phyloP scores from a whole-genome alignment of 164 flowering plant species.

The Vitis cinerea region DNA sequence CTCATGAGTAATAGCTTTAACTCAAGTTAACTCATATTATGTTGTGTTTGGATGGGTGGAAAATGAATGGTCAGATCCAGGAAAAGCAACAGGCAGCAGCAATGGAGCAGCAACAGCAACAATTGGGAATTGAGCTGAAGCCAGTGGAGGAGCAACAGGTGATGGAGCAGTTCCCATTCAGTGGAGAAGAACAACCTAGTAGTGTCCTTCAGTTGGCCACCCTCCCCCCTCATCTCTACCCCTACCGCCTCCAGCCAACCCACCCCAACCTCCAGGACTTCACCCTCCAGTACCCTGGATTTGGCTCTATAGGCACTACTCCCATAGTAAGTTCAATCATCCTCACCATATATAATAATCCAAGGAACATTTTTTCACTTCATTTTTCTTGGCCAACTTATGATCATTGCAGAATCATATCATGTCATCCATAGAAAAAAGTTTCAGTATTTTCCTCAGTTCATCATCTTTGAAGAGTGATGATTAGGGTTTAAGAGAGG shows the following conservation, averaged over 20 bases:
- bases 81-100: slow-evolving; percentile 30
- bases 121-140: slow-evolving; percentile 26
- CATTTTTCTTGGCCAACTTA: too few relatives aligned
- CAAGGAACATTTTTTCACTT: too few relatives aligned
- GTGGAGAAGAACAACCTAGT: slow-evolving; percentile 35
- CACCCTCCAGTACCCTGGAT: slow-evolving; percentile 12
- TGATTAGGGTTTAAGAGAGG: too few relatives aligned
- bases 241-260: slow-evolving; percentile 46
- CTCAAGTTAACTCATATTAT: too few relatives aligned
- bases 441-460: too few relatives aligned
- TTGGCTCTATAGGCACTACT: background rate
- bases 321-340: too few relatives aligned
- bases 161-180: slow-evolving; percentile 44
- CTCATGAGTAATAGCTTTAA: too few relatives aligned
- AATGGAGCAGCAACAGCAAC: slow-evolving; percentile 19
- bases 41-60: too few relatives aligned
- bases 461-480: too few relatives aligned
- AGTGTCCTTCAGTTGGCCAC: slow-evolving; percentile 42
- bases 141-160: slow-evolving; percentile 24
- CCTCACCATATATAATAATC: too few relatives aligned
- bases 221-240: slow-evolving; percentile 23
- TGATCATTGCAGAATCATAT: too few relatives aligned
- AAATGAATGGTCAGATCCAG: slow-evolving; percentile 10
- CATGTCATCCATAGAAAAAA: too few relatives aligned
- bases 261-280: slow-evolving; percentile 53